Base-by-base conservation (phyloP, 2,329 filamentous ascomycete genomes). In the Lasiodiplodia gonubiensis region DNA sequence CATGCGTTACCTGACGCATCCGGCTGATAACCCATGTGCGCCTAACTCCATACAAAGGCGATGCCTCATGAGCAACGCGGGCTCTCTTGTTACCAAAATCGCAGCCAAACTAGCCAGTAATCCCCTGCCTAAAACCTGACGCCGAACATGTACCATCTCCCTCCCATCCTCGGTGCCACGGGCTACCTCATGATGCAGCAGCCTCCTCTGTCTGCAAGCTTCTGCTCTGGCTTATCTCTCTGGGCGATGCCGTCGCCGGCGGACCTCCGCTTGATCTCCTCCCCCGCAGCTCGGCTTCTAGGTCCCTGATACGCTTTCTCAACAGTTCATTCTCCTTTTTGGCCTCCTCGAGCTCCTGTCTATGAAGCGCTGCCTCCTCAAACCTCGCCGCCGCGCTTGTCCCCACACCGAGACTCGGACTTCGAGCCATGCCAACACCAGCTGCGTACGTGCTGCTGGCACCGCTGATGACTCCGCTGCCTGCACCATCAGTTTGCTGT, bases 241-340 rank as follows among this genome's bases (percentile, higher is more conserved):
- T 71, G 16, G 25, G 72, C 25, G 70, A 72, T 14, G 68, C 55
- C 46, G 68, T 70, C 11, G 66, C 59, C 18, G 71, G 71, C 16
- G 53, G 30, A 39, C 23, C 39, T n/a, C 54, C 60, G 30, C 72
- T 66, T 70, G 67, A 74, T 21, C 71, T 72, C 67, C 76, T 77
- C 59, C 69, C 79, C 72, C 74, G 74, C 75, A 75, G 69, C 67
- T 69, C 68, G 72, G 76, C 67, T 70, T 85, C 83, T 61, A 85
- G 70, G 64, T 82, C 79, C 63, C 80, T 75, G n/a, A 85, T 82
- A 66, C 81, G 77, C 70, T 81, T 78, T 69, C 82, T 80, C 68
- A 85, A 71, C 46, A 72, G 69, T 57, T 84, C 83, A 73, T 85
- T 85, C 74, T 85, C 83, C 53, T 75, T 75, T 75, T 84, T 84